phyloP scores from a whole-genome alignment of 2,329 filamentous ascomycete species.

The Aspergillus uvarum region DNA sequence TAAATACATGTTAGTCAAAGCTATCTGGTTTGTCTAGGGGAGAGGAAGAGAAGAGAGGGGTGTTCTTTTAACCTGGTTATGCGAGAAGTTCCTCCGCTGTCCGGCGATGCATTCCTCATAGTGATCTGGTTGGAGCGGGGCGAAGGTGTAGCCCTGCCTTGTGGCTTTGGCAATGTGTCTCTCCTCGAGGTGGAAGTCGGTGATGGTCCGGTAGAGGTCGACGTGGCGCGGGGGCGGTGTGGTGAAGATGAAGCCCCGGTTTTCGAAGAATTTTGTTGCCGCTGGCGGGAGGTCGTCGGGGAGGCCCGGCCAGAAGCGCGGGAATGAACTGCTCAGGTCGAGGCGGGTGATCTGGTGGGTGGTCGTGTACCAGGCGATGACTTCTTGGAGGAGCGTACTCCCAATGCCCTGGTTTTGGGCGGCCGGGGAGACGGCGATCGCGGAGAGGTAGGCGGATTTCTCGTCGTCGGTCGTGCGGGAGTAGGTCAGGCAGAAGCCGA shows the following conservation, averaged over 20 bases:
- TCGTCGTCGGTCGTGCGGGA: conserved; percentile 24
- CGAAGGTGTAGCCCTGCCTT: conserved; percentile 38
- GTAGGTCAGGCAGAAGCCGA: conserved; percentile 43
- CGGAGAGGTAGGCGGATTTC: conserved; percentile 35
- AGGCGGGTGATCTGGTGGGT: conserved; percentile 25
- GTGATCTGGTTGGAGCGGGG: conserved; percentile 35
- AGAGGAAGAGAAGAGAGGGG: background rate
- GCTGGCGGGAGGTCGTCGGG: conserved; percentile 39
- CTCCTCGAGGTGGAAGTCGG: conserved; percentile 33
- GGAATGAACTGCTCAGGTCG: conserved; percentile 37
- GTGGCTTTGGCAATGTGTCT: conserved; percentile 37
- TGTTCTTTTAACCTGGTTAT: conserved; percentile 32
- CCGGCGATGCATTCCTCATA: conserved; percentile 42
- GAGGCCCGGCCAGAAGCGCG: conserved; percentile 49
- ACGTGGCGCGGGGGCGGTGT: conserved; percentile 28
- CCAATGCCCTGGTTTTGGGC: conserved; percentile 42
- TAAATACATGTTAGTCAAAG: background rate
- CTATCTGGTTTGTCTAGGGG: background rate
- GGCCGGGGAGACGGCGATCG: conserved; percentile 37
- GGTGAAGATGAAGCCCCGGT: conserved; percentile 41
- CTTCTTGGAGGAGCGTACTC: conserved; percentile 35
- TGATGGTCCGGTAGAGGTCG: conserved; percentile 45
- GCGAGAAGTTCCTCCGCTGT: conserved; percentile 41
- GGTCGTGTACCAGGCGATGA: conserved; percentile 27
- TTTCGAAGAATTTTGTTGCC: conserved; percentile 42